Percentiles rank a stretch among this genome's conserved stretches.
phyloP scores from a whole-genome alignment of 139 green algal genomes.

The Chlamydomonas urium region DNA sequence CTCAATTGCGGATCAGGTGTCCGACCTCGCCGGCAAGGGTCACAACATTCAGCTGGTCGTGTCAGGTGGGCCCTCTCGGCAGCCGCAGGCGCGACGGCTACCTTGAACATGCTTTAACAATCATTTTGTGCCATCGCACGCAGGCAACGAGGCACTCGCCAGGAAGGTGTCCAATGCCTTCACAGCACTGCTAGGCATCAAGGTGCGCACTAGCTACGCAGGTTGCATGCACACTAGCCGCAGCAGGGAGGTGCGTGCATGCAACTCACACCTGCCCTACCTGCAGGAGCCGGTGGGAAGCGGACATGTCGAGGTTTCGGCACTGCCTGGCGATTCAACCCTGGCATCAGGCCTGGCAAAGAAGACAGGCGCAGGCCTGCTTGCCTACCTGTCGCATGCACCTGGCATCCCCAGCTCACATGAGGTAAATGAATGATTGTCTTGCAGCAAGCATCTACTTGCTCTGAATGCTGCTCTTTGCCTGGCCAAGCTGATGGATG shows the following conservation, averaged over 20 bases:
- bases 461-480: no score
- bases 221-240: no score
- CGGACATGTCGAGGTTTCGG: background rate
- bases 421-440: background rate
- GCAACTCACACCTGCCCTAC: no score
- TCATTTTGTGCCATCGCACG: no score
- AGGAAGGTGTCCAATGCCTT: background rate
- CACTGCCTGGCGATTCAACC: background rate
- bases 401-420: background rate
- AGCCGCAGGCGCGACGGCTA: no score
- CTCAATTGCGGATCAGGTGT: conserved; percentile 4
- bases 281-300: background rate
- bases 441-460: no score
- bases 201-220: no score
- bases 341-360: background rate
- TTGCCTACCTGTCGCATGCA: background rate
- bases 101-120: no score
- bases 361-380: background rate
- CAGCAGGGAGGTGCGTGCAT: no score
- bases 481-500: no score
- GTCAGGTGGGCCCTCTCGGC: background rate
- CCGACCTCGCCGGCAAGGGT: conserved; percentile 3
- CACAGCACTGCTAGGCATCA: background rate
- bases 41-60: conserved; percentile 1
- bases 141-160: background rate